Conservation (phyloP, 2,329 filamentous ascomycete species). For the Cladosporium cucumerinum region DNA sequence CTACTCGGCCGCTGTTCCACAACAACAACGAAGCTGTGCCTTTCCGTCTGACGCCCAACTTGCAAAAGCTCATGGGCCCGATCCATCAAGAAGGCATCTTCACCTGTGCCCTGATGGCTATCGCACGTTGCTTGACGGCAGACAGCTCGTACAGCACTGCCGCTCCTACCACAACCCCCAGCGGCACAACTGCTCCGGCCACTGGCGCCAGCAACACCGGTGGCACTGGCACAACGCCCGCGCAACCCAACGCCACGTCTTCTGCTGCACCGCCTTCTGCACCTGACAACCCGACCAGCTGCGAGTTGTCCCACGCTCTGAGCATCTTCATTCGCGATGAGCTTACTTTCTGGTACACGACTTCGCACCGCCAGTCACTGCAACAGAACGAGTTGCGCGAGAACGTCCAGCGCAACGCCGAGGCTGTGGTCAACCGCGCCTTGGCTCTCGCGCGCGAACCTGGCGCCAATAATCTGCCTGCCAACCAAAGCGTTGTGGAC, state of each 20-base stretch:
- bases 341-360: constrained; percentile 95
- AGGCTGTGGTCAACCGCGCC: constrained; percentile 87
- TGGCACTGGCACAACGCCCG: constrained; percentile 4
- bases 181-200: constrained; percentile 1
- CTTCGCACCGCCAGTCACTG: constrained; percentile 63
- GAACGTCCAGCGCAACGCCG: constrained; percentile 79
- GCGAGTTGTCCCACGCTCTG: constrained; percentile 89
- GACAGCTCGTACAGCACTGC: constrained; percentile 44
- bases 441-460: constrained; percentile 71
- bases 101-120: constrained; percentile 91
- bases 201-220: constrained; percentile 4
- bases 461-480: constrained; percentile 66
- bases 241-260: constrained; percentile 13
- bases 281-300: constrained; percentile 28
- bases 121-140: constrained; percentile 88
- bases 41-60: constrained; percentile 93
- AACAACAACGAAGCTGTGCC: constrained; percentile 96
- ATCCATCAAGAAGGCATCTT: constrained; percentile 95
- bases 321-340: constrained; percentile 95
- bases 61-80: constrained; percentile 94
- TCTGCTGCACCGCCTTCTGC: constrained; percentile 40
- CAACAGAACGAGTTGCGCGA: constrained; percentile 70
- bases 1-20: constrained; percentile 81
- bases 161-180: constrained; percentile 18
- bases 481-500: constrained; percentile 96